Evolutionary conservation across 345 rosid genomes (phyloP).

Genomic region (Eucalyptus shirleyi): DNA sequence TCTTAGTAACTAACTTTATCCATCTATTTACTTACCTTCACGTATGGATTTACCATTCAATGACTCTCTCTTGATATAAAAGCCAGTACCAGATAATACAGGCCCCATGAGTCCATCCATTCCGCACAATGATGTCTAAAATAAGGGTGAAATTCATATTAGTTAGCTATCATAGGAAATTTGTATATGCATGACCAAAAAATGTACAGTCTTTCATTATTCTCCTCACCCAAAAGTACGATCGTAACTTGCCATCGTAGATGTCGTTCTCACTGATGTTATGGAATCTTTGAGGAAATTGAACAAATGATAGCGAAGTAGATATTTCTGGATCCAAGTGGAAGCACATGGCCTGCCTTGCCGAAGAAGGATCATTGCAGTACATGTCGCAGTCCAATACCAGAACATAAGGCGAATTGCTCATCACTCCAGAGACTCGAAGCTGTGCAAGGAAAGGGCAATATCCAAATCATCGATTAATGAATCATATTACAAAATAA

Average conservation of each 20-base stretch:
- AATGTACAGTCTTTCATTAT: not conserved
- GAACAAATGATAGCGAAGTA: slow-evolving; percentile 18
- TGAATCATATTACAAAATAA: not conserved
- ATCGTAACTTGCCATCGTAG: slow-evolving; percentile 21
- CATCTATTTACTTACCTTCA: not conserved
- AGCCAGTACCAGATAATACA: slow-evolving; percentile 18
- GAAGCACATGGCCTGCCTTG: slow-evolving; percentile 34
- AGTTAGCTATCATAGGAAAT: not conserved
- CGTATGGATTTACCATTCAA: not conserved
- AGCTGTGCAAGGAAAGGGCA: slow-evolving; percentile 9
- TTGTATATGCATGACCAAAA: not conserved
- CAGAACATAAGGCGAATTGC: slow-evolving; percentile 29
- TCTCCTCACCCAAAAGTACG: slow-evolving; percentile 7
- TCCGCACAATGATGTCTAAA: slow-evolving; percentile 3
- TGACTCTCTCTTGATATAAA: slow-evolving; percentile 28
- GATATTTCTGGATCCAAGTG: slow-evolving; percentile 16
- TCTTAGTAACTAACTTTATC: not conserved
- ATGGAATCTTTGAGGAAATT: slow-evolving; percentile 28
- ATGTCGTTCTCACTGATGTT: slow-evolving; percentile 23
- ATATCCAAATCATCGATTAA: no score
- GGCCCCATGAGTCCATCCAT: slow-evolving; percentile 30
- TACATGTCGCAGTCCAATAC: slow-evolving; percentile 42
- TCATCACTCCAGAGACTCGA: slow-evolving; percentile 29
- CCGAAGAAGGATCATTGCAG: slow-evolving; percentile 32
- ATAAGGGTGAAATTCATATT: not conserved